Base-by-base conservation (phyloP, 176 grass and related monocot species). In the Oropetium thomaeum region DNA sequence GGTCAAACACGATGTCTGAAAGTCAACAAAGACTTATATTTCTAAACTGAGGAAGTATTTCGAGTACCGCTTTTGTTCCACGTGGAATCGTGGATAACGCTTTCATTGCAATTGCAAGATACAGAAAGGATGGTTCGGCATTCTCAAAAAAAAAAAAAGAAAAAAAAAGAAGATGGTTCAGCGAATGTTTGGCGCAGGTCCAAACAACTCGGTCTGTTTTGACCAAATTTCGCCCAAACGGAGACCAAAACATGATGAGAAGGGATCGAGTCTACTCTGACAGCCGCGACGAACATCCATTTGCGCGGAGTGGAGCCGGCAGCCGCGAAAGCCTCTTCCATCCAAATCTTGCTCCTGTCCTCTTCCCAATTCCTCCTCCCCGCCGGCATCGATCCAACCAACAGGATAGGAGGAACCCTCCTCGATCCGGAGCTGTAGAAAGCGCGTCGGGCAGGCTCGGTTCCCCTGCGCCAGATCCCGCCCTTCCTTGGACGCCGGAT, bases 381-480 rank as follows among this genome's bases (percentile, higher is more conserved):
- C 28, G 14, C 19, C 22, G 12, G 49, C 67, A 17, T 66, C 78
- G 70, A 70, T 55, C 32, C 40, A 49, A 31, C 31, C 34, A 22
- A 53, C 8, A 35, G 4, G n/a, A n/a, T n/a, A n/a, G n/a, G n/a
- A n/a, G n/a, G 65, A 65, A 41, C 31, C 48, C 51, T 73, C 48
- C 51, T 73, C 74, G 26, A 73, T 1, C 37, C 37, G 43, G 28
- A 26, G 77, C 35, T 17, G 43, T 11, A 19, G 42, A 58, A 13
- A 42, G 5, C 52, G 75, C 53, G 74, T 49, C 52, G 16, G 12
- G 19, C 58, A 13, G 39, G 5, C 33, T 38, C 65, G 42, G 29
- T 17, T 7, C 54, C 77, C 17, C 5, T 5, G 9, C 14, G n/a
- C 59, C 79, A 42, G 73, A 87, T 87, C 79, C 84, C 45, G 38